phyloP scores from a whole-genome alignment of 2,329 filamentous ascomycete genomes.

The Colletotrichum tropicale region DNA sequence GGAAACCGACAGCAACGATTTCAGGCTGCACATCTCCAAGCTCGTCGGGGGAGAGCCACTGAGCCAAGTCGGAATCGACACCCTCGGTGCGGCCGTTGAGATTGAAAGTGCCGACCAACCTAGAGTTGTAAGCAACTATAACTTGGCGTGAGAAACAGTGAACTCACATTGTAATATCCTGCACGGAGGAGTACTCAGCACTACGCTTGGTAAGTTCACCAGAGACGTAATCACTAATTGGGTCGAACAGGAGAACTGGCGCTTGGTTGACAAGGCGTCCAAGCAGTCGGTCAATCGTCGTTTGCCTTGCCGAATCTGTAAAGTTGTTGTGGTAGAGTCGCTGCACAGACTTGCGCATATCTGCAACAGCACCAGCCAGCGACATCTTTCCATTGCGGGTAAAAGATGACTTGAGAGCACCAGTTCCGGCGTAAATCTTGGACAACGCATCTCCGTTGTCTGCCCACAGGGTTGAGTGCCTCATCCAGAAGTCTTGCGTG shows the following conservation, averaged over 20 bases:
- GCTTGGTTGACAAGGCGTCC: constrained; percentile 83
- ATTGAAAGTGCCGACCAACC: constrained; percentile 86
- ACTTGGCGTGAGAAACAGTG: not conserved
- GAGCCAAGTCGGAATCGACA: constrained; percentile 77
- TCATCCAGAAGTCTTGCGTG: constrained; percentile 84
- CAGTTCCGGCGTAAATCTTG: constrained; percentile 95
- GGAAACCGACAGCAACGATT: constrained; percentile 90
- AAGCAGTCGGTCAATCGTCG: constrained; percentile 91
- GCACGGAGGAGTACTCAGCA: constrained; percentile 76
- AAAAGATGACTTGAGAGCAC: constrained; percentile 93
- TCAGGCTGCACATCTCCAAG: constrained; percentile 72
- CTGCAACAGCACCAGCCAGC: constrained; percentile 88
- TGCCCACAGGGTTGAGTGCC: constrained; percentile 93
- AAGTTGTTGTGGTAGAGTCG: constrained; percentile 98
- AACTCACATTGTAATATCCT: constrained; percentile 75
- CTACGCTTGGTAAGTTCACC: constrained; percentile 72
- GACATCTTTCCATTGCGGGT: constrained; percentile 97
- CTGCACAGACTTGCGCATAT: constrained; percentile 92
- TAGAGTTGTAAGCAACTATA: constrained; percentile 29
- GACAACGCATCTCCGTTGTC: constrained; percentile 96
- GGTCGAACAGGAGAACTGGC: constrained; percentile 88
- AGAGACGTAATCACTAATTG: constrained; percentile 89
- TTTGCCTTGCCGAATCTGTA: constrained; percentile 88
- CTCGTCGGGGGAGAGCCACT: constrained; percentile 79
- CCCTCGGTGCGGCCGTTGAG: constrained; percentile 87